Evolutionary conservation across 768 basidiomycete genomes (phyloP).

Genomic region (Exsudoporus frostii): DNA sequence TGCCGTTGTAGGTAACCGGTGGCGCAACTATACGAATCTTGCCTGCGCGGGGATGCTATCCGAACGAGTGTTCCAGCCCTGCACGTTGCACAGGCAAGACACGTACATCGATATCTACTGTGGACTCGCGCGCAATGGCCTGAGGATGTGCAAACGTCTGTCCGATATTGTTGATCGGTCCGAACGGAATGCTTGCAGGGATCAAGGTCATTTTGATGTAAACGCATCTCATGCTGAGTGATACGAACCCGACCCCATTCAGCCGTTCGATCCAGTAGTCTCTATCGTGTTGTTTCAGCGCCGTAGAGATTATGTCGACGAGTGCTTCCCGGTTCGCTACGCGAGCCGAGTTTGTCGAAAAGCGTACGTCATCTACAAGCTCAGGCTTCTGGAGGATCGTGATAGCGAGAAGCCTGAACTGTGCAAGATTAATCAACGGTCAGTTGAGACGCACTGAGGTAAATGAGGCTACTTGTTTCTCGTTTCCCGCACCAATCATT

Average conservation of each 20-base stretch:
- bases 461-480: constrained; percentile 60
- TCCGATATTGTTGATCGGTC: constrained; percentile 88
- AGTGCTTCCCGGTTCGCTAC: constrained; percentile 75
- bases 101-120: constrained; percentile 75
- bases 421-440: constrained; percentile 14
- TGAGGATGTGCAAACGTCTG: constrained; percentile 90
- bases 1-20: constrained; percentile 78
- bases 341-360: constrained; percentile 69
- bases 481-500: constrained; percentile 93
- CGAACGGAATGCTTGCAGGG: constrained; percentile 65
- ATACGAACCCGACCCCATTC: constrained; percentile 72
- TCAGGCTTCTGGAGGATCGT: constrained; percentile 60
- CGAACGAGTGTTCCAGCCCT: constrained; percentile 6
- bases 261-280: constrained; percentile 75
- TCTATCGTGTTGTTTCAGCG: constrained; percentile 53
- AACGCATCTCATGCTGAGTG: constrained; percentile 5
- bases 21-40: constrained; percentile 78
- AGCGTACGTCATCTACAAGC: constrained; percentile 59
- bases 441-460: background rate
- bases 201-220: constrained; percentile 7
- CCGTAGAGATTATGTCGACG: constrained; percentile 61
- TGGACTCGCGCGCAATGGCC: constrained; percentile 71
- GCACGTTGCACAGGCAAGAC: constrained; percentile 31
- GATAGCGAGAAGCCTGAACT: constrained; percentile 71
- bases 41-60: constrained; percentile 70